Base-by-base conservation (phyloP, 306 rosid genomes). In the Begonia fuchsioides region DNA sequence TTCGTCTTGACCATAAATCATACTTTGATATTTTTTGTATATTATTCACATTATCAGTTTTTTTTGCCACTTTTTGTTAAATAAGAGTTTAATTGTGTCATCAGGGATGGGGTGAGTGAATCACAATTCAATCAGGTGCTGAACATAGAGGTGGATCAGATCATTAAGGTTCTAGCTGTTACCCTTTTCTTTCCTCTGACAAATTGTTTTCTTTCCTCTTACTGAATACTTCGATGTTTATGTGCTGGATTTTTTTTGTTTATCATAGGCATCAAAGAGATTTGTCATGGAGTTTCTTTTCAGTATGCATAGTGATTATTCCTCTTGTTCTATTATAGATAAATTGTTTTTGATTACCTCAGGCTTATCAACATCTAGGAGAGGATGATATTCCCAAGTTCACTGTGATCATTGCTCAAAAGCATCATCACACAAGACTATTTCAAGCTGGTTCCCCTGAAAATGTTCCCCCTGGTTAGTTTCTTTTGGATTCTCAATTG, bases 51-150 rank as follows among this genome's bases (percentile, higher is more conserved):
- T 26, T 26, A 26, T 26, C 35, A 26, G 35, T 6, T 26, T 26
- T 26, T 26, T 26, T 8, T 47, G 15, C 38, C 12, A 53, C 15
- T 43, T 20, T 51, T n/a, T 54, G 54, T 51, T 57, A 18, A 40
- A 17, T 51, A 57, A 63, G 63, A 56, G 50, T 58, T 40, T 51
- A 38, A 47, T 57, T 52, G 35, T 53, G 53, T 13, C 71, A 49
- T 55, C 70, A 88, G 97, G 79, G 97, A 88, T 53, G 97, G 95
- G 51, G 93, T 88, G 32, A 66, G 97, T 44, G 93, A 88, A 65
- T 83, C 97, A 11, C 97, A 88, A 57, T 88, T 88, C 59, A 68
- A 69, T 32, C 95, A 84, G 71, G 95, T 88, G 55, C 70, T 88
- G 76, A 69, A 76, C 56, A 67, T 88, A 10, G 97, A 88, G 82